Evolutionary conservation across 1,139 yeast genomes (phyloP).

Genomic region (Debaryomyces psychrophilus): DNA sequence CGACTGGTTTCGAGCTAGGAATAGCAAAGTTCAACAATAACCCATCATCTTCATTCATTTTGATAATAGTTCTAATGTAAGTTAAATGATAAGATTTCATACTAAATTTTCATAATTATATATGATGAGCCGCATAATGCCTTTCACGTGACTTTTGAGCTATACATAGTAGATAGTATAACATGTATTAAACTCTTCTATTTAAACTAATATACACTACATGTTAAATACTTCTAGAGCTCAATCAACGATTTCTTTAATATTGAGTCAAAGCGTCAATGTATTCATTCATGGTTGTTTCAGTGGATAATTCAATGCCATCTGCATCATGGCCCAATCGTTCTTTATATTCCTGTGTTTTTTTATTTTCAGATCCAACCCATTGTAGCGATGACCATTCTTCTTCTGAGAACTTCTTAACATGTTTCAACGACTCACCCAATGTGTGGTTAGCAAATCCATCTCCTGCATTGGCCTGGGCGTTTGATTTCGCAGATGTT

Average conservation of each 20-base stretch:
- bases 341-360: slow-evolving; percentile 34
- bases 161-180: not conserved
- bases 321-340: slow-evolving; percentile 27
- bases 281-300: slow-evolving; percentile 36
- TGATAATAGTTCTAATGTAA: not conserved
- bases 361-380: slow-evolving; percentile 43
- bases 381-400: slow-evolving; percentile 53
- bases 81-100: slow-evolving; percentile 1
- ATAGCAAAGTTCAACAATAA: slow-evolving; percentile 65
- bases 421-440: slow-evolving; percentile 79
- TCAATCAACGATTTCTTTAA: not conserved
- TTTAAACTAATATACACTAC: slow-evolving; percentile 11
- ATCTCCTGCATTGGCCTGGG: slow-evolving; percentile 73
- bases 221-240: not conserved
- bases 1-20: slow-evolving; percentile 26
- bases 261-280: slow-evolving; percentile 15
- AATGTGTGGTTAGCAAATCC: slow-evolving; percentile 68
- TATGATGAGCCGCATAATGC: slow-evolving; percentile 7
- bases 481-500: slow-evolving; percentile 47
- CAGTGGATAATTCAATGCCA: slow-evolving; percentile 27
- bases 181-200: not conserved
- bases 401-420: slow-evolving; percentile 79
- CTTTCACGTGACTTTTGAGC: slow-evolving; percentile 3
- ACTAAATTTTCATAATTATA: slow-evolving; percentile 1
- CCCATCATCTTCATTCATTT: slow-evolving; percentile 59